These are phyloP conservation scores for Diaporthe sp. DNA, from an alignment of 2,329 filamentous ascomycete species.

Conservation along the genomic window DNA sequence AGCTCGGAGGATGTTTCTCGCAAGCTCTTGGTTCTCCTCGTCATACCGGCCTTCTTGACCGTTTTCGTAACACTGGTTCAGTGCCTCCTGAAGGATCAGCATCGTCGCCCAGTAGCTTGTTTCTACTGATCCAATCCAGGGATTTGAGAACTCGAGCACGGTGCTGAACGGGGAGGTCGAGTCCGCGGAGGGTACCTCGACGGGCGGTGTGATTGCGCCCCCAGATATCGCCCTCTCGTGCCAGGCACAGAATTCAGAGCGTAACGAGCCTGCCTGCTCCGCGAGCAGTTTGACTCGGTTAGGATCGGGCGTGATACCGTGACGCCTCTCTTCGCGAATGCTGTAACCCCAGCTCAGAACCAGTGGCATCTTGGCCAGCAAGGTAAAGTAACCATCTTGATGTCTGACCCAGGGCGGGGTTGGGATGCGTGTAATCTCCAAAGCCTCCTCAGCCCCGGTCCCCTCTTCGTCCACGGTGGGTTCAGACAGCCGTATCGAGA, in stretches of 20 bases:
- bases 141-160: conserved; percentile 49
- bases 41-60: conserved; percentile 43
- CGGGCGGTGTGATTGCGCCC: conserved; percentile 45
- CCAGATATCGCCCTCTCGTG: conserved; percentile 46
- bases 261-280: conserved; percentile 47
- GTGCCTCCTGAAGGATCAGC: conserved; percentile 55
- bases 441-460: neutral
- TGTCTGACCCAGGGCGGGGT: conserved; percentile 45
- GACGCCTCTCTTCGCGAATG: conserved; percentile 49
- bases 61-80: conserved; percentile 51
- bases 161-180: conserved; percentile 51
- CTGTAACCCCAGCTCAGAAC: conserved; percentile 51
- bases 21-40: conserved; percentile 46
- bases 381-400: conserved; percentile 51
- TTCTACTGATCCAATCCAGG: conserved; percentile 53
- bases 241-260: conserved; percentile 51
- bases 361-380: conserved; percentile 52
- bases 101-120: conserved; percentile 56
- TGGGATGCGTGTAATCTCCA: conserved; percentile 41
- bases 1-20: conserved; percentile 53
- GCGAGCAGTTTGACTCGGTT: conserved; percentile 48
- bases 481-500: conserved; percentile 50
- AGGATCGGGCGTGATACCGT: conserved; percentile 48
- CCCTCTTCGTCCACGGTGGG: conserved; percentile 41
- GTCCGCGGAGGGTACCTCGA: conserved; percentile 48